Conservation (phyloP, 2,329 filamentous ascomycete species). For the Neonectria punicea region DNA sequence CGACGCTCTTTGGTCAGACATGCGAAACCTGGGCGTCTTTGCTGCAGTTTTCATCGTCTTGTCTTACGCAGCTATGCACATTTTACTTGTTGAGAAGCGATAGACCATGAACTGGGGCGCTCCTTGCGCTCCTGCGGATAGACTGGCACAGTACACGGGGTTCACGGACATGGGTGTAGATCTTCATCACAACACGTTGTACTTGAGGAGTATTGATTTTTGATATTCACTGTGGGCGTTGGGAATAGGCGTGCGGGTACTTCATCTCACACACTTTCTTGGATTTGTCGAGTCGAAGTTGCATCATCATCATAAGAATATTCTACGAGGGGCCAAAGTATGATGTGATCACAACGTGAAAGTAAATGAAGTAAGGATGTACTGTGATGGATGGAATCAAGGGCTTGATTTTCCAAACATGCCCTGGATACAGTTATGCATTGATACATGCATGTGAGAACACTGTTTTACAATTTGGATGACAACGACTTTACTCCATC, state of each 20-base stretch:
- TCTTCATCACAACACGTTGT: conserved; percentile 6
- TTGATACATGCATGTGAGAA: conserved; percentile 32
- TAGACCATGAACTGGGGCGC: conserved; percentile 44
- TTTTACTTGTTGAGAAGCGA: conserved; percentile 86
- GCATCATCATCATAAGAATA: not conserved
- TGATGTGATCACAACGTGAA: not conserved
- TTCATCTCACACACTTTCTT: conserved; percentile 5
- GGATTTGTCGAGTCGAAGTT: conserved; percentile 3
- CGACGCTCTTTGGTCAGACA: conserved; percentile 84
- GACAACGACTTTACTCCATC: conserved; percentile 52
- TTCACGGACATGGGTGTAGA: conserved; percentile 1
- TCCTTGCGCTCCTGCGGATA: conserved; percentile 7
- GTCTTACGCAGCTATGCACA: conserved; percentile 92
- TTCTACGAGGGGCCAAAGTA: not conserved
- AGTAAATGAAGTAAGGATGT: not conserved
- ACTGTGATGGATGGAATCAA: not conserved
- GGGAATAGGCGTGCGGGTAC: not conserved
- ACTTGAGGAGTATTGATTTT: conserved; percentile 6
- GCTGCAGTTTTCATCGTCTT: conserved; percentile 85
- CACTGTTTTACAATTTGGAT: conserved; percentile 40
- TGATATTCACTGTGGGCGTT: conserved; percentile 17
- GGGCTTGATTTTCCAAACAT: conserved; percentile 7
- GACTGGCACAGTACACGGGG: conserved; percentile 9
- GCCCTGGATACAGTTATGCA: conserved; percentile 39
- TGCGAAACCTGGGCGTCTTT: conserved; percentile 83